These are phyloP conservation scores for Rhizoclosmatium globosum DNA, from an alignment of 192 early-diverging fungal species.

Conservation along the genomic window DNA sequence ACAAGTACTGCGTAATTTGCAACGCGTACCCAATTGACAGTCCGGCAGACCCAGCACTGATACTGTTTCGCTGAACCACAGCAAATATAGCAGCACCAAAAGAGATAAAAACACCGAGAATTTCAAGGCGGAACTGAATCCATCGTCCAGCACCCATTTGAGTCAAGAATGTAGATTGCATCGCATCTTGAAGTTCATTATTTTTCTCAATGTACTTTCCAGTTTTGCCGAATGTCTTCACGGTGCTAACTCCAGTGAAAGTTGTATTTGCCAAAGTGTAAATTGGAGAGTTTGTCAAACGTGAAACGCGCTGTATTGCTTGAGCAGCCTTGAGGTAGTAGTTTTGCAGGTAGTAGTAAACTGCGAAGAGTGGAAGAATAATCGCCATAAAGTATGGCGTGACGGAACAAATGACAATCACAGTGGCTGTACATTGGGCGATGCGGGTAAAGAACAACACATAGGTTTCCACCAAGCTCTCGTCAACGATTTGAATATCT, in stretches of 20 bases:
- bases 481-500: conserved; percentile 56
- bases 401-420: conserved; percentile 16
- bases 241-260: conserved; percentile 44
- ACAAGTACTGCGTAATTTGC: conserved; percentile 75
- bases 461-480: not conserved
- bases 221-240: conserved; percentile 26
- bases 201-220: conserved; percentile 58
- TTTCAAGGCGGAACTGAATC: conserved; percentile 29
- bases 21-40: conserved; percentile 3
- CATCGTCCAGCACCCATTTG: conserved; percentile 70
- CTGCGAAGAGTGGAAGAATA: conserved; percentile 73
- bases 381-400: conserved; percentile 66
- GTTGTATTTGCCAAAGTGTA: conserved; percentile 42
- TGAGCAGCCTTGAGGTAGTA: conserved; percentile 77
- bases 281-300: conserved; percentile 41
- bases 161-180: conserved; percentile 61
- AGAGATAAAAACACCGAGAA: conserved; percentile 22
- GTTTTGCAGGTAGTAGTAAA: conserved; percentile 75
- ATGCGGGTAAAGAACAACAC: not conserved
- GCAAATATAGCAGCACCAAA: conserved; percentile 16
- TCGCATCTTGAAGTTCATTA: conserved; percentile 41
- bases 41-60: too few relatives aligned
- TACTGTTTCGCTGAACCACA: not conserved
- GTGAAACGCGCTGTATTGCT: conserved; percentile 42
- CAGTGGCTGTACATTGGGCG: not conserved